Percentiles rank a stretch among this genome's conserved stretches.
phyloP scores from a whole-genome alignment of 768 basidiomycete genomes.

The Cubamyces lactineus region DNA sequence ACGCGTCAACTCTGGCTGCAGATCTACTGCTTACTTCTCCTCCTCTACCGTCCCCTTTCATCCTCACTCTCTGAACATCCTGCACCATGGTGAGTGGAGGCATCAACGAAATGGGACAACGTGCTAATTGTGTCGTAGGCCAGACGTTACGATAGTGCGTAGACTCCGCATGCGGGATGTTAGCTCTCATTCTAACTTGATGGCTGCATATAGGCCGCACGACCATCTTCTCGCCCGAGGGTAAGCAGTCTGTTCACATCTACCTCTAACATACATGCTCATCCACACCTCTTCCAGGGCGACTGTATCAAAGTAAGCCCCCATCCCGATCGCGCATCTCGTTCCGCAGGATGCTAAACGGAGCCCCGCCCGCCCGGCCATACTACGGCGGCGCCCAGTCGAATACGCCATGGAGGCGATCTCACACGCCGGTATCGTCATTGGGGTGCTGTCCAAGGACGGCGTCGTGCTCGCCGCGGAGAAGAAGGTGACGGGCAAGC shows the following conservation, averaged over 20 bases:
- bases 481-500: constrained; percentile 98
- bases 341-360: neutral
- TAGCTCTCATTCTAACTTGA: constrained; percentile 14
- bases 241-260: constrained; percentile 42
- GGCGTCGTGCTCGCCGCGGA: constrained; percentile 93
- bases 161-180: neutral
- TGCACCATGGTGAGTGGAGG: constrained; percentile 25
- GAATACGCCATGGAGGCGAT: constrained; percentile 99
- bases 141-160: constrained; percentile 93
- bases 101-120: too few species aligned
- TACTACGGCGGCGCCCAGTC: too few species aligned
- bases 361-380: constrained; percentile 9
- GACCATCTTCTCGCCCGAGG: constrained; percentile 99
- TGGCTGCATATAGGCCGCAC: constrained; percentile 69
- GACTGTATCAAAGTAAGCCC: constrained; percentile 90
- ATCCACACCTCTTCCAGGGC: constrained; percentile 57
- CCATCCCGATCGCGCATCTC: neutral
- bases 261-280: constrained; percentile 4
- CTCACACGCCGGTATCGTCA: constrained; percentile 91
- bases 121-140: constrained; percentile 51
- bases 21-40: neutral
- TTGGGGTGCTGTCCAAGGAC: constrained; percentile 89
- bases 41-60: neutral
- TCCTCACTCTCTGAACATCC: neutral
- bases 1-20: constrained; percentile 28